Conservation (phyloP, 1,284 basidiomycete genomes). For the Ganoderma multipileum region DNA sequence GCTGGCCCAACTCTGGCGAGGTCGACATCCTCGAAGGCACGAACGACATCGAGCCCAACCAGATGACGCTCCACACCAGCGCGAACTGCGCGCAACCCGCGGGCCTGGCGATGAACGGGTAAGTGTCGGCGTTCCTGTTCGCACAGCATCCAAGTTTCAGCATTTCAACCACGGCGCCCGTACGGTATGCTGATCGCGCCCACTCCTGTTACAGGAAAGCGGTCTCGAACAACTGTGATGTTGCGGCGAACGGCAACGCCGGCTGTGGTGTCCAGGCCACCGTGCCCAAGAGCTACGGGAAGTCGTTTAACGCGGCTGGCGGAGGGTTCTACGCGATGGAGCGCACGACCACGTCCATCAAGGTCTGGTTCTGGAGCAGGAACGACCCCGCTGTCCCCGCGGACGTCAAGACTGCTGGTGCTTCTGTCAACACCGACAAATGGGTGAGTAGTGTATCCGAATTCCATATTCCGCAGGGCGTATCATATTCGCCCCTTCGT, state of each 20-base stretch:
- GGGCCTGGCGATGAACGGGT: conserved; percentile 34
- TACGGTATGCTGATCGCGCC: not conserved
- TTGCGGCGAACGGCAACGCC: conserved; percentile 60
- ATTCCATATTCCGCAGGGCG: not conserved
- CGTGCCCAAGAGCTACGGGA: conserved; percentile 56
- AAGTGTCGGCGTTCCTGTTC: conserved; percentile 25
- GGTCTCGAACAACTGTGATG: conserved; percentile 54
- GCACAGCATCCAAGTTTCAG: not conserved
- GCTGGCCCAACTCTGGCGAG: conserved; percentile 45
- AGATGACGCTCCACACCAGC: conserved; percentile 62
- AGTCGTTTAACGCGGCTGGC: conserved; percentile 62
- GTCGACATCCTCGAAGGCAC: conserved; percentile 56
- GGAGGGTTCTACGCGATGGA: conserved; percentile 68
- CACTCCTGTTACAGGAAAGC: conserved; percentile 18
- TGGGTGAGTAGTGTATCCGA: conserved; percentile 46
- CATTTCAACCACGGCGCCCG: not conserved
- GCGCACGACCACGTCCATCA: conserved; percentile 50
- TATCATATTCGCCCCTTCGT: not conserved
- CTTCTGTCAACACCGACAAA: conserved; percentile 46
- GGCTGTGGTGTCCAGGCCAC: conserved; percentile 68
- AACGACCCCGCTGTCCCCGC: conserved; percentile 46
- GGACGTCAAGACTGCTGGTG: conserved; percentile 48
- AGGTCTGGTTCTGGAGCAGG: conserved; percentile 60
- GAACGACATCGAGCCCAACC: conserved; percentile 56
- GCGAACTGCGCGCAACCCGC: conserved; percentile 48